Conservation (phyloP, 768 basidiomycete genomes). For the Daedaleopsis nitida region DNA sequence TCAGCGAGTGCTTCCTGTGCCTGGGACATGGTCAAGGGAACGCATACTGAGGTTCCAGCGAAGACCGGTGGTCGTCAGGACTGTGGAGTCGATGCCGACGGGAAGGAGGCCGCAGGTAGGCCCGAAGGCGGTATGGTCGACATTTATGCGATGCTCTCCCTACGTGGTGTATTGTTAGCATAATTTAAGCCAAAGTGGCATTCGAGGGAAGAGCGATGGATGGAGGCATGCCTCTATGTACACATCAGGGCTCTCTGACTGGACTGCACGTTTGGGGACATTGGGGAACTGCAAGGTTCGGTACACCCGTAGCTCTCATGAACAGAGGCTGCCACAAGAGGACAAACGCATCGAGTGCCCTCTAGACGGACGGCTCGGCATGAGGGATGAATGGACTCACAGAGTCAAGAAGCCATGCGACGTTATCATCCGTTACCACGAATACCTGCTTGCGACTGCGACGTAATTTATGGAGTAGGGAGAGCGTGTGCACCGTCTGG, state of each 20-base stretch:
- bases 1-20: not conserved
- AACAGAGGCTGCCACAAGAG: not conserved
- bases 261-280: no score
- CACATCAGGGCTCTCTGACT: no score
- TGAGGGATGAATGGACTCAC: constrained; percentile 39
- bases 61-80: constrained; percentile 81
- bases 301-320: not conserved
- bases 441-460: constrained; percentile 59
- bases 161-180: constrained; percentile 31
- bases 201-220: not conserved
- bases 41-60: constrained; percentile 85
- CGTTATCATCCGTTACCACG: constrained; percentile 86
- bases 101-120: constrained; percentile 95
- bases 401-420: constrained; percentile 85
- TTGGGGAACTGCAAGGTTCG: no score
- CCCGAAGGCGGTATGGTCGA: constrained; percentile 76
- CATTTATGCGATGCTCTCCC: constrained; percentile 81
- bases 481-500: constrained; percentile 90
- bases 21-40: not conserved
- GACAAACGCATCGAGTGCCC: not conserved
- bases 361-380: not conserved
- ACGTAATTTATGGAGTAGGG: constrained; percentile 80
- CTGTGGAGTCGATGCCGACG: constrained; percentile 75
- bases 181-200: not conserved
- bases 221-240: not conserved